Percentiles rank a stretch among this genome's conserved stretches.
Evolutionary conservation across 768 basidiomycete species (phyloP).

Genomic region (Podaxis rugospora): DNA sequence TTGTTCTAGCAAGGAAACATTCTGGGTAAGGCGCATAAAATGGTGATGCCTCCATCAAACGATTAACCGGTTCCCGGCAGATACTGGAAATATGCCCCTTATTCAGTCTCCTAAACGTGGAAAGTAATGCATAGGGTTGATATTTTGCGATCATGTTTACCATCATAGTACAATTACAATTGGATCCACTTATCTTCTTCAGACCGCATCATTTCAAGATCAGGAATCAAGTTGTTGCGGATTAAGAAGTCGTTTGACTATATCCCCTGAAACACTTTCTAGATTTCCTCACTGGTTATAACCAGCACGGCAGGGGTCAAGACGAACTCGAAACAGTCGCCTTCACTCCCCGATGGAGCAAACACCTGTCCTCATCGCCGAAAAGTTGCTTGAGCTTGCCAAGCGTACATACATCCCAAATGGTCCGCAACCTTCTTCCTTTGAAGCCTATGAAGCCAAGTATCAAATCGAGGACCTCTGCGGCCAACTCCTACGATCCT

Average conservation of each 20-base stretch:
- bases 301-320: background rate
- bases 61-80: background rate
- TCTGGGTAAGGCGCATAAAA: background rate
- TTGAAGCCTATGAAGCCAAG: background rate
- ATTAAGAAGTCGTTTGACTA: too few species aligned
- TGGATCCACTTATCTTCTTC: too few species aligned
- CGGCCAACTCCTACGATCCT: background rate
- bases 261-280: background rate
- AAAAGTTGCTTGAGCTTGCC: background rate
- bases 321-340: background rate
- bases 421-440: background rate
- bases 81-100: slow-evolving; percentile 10
- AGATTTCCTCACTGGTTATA: background rate
- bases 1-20: slow-evolving; percentile 3
- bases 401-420: background rate
- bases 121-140: background rate
- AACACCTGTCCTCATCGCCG: background rate
- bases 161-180: too few species aligned
- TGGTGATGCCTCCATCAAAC: background rate
- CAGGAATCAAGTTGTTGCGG: too few species aligned
- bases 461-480: slow-evolving; percentile 3
- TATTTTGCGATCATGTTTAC: background rate
- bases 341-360: background rate
- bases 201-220: too few species aligned
- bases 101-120: background rate